Evolutionary conservation across 768 basidiomycete species (phyloP).

Genomic region (Suillus decipiens): DNA sequence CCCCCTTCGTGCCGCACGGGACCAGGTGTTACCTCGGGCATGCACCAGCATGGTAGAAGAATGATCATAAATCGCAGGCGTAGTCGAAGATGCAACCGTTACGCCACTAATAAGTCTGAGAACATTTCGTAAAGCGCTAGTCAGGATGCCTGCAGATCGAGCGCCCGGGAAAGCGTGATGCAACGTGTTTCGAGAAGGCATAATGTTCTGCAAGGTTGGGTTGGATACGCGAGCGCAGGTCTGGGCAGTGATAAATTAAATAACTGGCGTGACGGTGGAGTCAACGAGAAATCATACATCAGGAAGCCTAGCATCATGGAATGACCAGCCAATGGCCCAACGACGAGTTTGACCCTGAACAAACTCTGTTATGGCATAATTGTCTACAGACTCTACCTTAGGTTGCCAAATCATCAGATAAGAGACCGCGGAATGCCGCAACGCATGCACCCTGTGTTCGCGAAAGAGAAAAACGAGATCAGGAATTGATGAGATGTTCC

Average conservation of each 20-base stretch:
- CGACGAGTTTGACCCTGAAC: constrained; percentile 85
- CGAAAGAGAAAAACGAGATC: constrained; percentile 60
- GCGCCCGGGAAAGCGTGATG: constrained; percentile 37
- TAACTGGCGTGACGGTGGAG: background rate
- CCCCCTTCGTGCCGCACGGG: constrained; percentile 63
- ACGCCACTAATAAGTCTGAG: constrained; percentile 37
- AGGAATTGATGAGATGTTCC: constrained; percentile 76
- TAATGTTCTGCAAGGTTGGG: constrained; percentile 46
- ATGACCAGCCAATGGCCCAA: constrained; percentile 91
- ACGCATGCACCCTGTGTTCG: constrained; percentile 39
- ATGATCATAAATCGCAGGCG: background rate
- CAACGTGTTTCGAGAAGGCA: constrained; percentile 62
- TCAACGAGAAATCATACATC: constrained; percentile 54
- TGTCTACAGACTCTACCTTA: constrained; percentile 56
- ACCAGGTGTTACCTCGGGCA: constrained; percentile 59
- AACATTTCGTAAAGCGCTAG: constrained; percentile 26
- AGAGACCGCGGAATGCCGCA: background rate
- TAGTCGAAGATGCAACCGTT: constrained; percentile 9
- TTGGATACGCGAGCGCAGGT: too few species aligned
- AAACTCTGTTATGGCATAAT: constrained; percentile 85
- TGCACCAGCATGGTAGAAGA: constrained; percentile 17
- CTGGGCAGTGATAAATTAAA: constrained; percentile 34
- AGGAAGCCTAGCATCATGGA: constrained; percentile 56
- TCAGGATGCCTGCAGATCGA: constrained; percentile 18
- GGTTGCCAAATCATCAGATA: too few species aligned